Evolutionary conservation across 2,329 filamentous ascomycete species (phyloP).

Genomic region (Acrodontium crateriforme): DNA sequence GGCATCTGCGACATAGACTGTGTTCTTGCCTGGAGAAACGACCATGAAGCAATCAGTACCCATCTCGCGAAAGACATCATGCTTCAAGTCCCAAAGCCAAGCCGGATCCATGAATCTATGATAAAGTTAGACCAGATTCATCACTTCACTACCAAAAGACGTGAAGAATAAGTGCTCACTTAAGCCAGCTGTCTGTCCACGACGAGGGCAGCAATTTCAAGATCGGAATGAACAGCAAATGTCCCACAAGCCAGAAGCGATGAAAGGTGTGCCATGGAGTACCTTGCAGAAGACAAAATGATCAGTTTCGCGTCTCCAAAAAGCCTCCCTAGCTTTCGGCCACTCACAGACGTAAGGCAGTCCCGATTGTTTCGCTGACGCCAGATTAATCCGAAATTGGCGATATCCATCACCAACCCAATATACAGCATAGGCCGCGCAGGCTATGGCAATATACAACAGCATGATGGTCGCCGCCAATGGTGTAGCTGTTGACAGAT

Average conservation of each 20-base stretch:
- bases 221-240: conserved; percentile 41
- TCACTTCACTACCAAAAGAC: neutral
- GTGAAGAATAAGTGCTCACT: conserved; percentile 36
- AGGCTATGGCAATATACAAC: conserved; percentile 15
- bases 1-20: conserved; percentile 47
- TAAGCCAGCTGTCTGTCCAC: conserved; percentile 45
- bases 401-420: conserved; percentile 24
- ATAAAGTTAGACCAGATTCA: neutral
- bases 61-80: conserved; percentile 43
- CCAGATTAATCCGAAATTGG: conserved; percentile 27
- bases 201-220: conserved; percentile 41
- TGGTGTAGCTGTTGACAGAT: too few species aligned
- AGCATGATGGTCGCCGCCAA: too few species aligned
- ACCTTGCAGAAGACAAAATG: conserved; percentile 1
- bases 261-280: conserved; percentile 35
- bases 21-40: conserved; percentile 43
- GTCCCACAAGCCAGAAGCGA: conserved; percentile 42
- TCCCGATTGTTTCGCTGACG: conserved; percentile 32
- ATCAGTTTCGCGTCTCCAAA: neutral
- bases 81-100: conserved; percentile 43
- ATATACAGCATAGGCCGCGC: conserved; percentile 19
- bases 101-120: conserved; percentile 43
- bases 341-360: conserved; percentile 27
- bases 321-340: neutral
- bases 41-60: conserved; percentile 49